phyloP scores from a whole-genome alignment of 2,329 filamentous ascomycete genomes.

The Cordyceps javanica region DNA sequence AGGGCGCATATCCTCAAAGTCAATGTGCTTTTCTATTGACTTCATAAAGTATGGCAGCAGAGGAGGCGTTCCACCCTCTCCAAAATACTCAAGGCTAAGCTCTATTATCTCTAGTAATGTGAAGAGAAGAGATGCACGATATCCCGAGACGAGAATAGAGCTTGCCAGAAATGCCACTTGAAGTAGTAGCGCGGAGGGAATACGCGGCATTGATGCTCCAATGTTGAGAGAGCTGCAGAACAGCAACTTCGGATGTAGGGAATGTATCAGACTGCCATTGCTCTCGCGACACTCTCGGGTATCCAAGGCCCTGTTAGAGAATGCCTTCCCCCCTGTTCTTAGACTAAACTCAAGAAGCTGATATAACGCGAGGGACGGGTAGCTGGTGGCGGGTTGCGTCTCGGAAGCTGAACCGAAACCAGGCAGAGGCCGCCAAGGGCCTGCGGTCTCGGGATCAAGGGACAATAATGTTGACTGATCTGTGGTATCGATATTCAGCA shows the following conservation, averaged over 20 bases:
- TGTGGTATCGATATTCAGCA: constrained; percentile 37
- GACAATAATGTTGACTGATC: constrained; percentile 47
- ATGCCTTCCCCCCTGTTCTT: constrained; percentile 11
- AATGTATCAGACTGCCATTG: constrained; percentile 26
- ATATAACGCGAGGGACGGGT: not conserved
- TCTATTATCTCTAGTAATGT: constrained; percentile 31
- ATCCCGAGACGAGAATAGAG: constrained; percentile 27
- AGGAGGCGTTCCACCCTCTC: constrained; percentile 28
- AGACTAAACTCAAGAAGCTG: constrained; percentile 7
- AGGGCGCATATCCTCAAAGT: constrained; percentile 26
- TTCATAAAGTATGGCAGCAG: constrained; percentile 28
- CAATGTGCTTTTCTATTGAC: constrained; percentile 27
- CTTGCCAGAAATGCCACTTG: constrained; percentile 32
- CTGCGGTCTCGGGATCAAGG: constrained; percentile 68
- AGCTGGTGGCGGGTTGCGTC: not conserved
- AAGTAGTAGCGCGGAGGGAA: constrained; percentile 31
- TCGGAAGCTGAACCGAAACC: constrained; percentile 25
- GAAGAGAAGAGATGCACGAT: constrained; percentile 30
- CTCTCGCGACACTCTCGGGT: constrained; percentile 14
- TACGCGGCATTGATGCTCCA: constrained; percentile 26
- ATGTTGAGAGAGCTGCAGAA: constrained; percentile 35
- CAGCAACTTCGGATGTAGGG: constrained; percentile 28
- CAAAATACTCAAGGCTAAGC: constrained; percentile 27
- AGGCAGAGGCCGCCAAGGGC: constrained; percentile 56
- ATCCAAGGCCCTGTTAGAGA: constrained; percentile 14